phyloP scores from a whole-genome alignment of 108 stramenopile species.

The Nitzschia sp. region DNA sequence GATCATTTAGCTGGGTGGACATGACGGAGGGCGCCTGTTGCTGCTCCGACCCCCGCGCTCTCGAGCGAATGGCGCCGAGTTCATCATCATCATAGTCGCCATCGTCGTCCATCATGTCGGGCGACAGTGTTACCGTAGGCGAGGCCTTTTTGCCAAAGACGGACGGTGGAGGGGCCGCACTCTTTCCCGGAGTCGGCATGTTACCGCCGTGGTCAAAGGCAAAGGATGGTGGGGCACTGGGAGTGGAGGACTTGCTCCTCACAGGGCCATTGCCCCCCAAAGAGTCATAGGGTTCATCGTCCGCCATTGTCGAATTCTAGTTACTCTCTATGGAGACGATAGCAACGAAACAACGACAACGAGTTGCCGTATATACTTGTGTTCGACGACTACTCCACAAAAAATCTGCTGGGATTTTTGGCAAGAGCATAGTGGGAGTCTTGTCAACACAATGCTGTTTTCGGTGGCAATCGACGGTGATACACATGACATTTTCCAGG shows the following conservation, averaged over 20 bases:
- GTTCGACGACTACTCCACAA: too few relatives aligned
- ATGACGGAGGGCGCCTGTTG: slow-evolving; percentile 3
- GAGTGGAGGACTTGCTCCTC: slow-evolving; percentile 4
- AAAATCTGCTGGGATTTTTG: too few relatives aligned
- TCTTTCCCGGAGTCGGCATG: neutral
- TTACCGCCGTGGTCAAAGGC: slow-evolving; percentile 8
- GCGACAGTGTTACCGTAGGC: too few relatives aligned
- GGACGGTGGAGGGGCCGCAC: slow-evolving; percentile 1
- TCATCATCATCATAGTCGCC: neutral
- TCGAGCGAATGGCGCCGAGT: neutral
- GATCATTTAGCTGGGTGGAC: slow-evolving; percentile 12
- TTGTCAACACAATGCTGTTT: too few relatives aligned
- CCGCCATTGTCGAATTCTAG: slow-evolving; percentile 11
- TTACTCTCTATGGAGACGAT: neutral
- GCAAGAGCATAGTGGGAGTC: too few relatives aligned
- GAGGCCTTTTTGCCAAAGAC: neutral
- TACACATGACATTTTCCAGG: too few relatives aligned
- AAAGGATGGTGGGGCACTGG: slow-evolving; percentile 17
- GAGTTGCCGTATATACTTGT: too few relatives aligned
- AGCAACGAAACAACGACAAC: too few relatives aligned
- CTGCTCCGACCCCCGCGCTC: neutral
- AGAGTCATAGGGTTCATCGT: slow-evolving; percentile 20
- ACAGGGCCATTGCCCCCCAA: neutral
- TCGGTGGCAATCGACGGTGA: too few relatives aligned
- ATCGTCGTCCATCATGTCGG: neutral